Evolutionary conservation across 345 rosid species (phyloP).

Genomic region (Schrenkiella parvula): DNA sequence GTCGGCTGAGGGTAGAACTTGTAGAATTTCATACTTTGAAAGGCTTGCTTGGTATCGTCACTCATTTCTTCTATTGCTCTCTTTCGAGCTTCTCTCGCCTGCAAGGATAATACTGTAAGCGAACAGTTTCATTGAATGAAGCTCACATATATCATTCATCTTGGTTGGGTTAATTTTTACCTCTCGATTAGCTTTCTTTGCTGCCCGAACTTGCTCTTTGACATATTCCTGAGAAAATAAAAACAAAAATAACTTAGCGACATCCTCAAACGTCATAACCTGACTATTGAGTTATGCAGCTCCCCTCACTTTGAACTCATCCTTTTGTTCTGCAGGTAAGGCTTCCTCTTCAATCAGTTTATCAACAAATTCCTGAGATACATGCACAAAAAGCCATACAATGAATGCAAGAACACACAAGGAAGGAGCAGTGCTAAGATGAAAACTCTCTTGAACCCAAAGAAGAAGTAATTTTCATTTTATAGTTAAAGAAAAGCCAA

Average conservation of each 20-base stretch:
- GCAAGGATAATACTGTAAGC: conserved; percentile 9
- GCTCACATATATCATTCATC: neutral
- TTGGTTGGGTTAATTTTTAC: conserved; percentile 31
- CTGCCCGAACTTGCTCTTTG: conserved; percentile 79
- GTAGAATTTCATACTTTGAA: conserved; percentile 74
- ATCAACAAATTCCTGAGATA: conserved; percentile 65
- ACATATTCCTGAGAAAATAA: conserved; percentile 58
- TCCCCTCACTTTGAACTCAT: conserved; percentile 66
- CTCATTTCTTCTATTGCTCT: conserved; percentile 80
- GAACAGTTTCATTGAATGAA: neutral
- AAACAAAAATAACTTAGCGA: neutral
- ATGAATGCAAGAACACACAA: neutral
- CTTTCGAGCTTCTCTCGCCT: conserved; percentile 90
- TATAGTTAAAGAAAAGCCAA: conserved; percentile 2
- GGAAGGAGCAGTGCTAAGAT: neutral
- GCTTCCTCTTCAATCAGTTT: conserved; percentile 56
- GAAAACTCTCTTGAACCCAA: neutral
- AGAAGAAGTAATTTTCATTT: neutral
- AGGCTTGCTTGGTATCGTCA: conserved; percentile 61
- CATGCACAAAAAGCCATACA: conserved; percentile 8
- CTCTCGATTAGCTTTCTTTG: conserved; percentile 82
- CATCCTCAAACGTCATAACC: neutral
- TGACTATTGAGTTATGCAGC: neutral
- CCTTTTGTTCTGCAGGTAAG: conserved; percentile 75
- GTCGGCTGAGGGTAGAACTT: conserved; percentile 80